These are phyloP conservation scores for Aphanomyces euteiches DNA, from an alignment of 352 stramenopile genomes.

Conservation along the genomic window DNA sequence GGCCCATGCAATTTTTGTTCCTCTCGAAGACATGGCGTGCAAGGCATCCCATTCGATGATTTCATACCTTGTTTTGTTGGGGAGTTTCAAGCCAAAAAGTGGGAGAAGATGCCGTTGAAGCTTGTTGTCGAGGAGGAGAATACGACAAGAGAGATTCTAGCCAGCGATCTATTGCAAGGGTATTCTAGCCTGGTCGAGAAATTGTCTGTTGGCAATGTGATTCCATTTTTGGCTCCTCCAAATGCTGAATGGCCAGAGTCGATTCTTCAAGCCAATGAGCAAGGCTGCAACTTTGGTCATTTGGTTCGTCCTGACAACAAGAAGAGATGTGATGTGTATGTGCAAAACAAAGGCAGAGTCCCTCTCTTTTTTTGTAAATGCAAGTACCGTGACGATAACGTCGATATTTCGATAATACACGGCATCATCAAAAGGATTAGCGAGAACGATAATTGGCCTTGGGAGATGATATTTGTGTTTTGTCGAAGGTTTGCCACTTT, in stretches of 20 bases:
- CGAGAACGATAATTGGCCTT: not conserved
- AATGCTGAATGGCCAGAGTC: conserved; percentile 14
- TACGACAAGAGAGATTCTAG: not conserved
- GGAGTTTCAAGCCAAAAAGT: conserved; percentile 22
- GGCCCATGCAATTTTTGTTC: conserved; percentile 37
- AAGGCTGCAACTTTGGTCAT: conserved; percentile 12
- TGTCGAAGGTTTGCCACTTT: not conserved
- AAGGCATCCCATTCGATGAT: conserved; percentile 33
- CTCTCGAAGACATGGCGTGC: conserved; percentile 36
- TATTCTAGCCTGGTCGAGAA: not conserved
- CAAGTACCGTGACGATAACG: not conserved
- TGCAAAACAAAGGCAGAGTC: not conserved
- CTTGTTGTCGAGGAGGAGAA: not conserved
- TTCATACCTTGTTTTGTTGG: conserved; percentile 34
- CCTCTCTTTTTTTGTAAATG: conserved; percentile 10
- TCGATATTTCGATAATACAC: not conserved
- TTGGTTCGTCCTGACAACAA: not conserved
- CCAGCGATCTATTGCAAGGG: not conserved
- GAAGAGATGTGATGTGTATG: conserved; percentile 1
- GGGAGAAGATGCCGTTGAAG: not conserved
- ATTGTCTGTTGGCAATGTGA: not conserved
- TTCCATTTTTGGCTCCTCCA: conserved; percentile 16
- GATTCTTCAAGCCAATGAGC: conserved; percentile 1
- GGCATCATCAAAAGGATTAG: not conserved
- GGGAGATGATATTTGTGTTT: conserved; percentile 5